A percentile compares a stretch with the other conserved stretches of the same genome.
Conservation (phyloP, 192 early-diverging fungal species). For the Podila horticola region DNA sequence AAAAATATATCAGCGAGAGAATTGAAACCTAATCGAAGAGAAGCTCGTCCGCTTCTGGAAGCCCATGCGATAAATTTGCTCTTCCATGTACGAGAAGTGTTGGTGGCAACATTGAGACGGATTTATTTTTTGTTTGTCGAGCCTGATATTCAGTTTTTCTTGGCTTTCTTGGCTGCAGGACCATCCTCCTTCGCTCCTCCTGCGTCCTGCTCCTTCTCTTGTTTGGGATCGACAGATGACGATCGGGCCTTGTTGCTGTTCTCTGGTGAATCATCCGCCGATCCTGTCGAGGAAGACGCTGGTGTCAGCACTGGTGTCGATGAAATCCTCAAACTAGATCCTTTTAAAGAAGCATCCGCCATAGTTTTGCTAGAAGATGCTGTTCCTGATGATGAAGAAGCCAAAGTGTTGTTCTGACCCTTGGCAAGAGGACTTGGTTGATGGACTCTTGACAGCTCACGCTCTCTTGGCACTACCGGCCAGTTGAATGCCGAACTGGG, state of each 20-base stretch:
- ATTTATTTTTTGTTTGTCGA: background rate
- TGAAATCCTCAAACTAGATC: slow-evolving; percentile 36
- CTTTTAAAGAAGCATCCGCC: background rate
- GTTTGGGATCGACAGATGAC: background rate
- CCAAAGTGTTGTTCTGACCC: slow-evolving; percentile 35
- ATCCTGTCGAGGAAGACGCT: slow-evolving; percentile 17
- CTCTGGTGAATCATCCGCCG: slow-evolving; percentile 20
- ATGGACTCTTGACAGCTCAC: slow-evolving; percentile 52
- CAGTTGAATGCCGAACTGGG: slow-evolving; percentile 73
- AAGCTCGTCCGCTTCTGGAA: slow-evolving; percentile 1
- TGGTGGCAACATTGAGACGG: background rate
- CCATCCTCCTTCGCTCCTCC: background rate
- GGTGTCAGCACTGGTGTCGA: slow-evolving; percentile 34
- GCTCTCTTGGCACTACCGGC: slow-evolving; percentile 62
- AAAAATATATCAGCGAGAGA: background rate
- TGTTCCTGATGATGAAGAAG: background rate
- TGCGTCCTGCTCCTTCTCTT: background rate
- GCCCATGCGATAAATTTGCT: background rate
- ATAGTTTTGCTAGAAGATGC: slow-evolving; percentile 3
- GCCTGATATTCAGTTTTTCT: slow-evolving; percentile 8
- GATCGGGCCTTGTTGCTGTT: slow-evolving; percentile 10
- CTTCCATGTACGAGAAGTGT: background rate
- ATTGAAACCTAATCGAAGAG: background rate
- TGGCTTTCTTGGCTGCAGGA: slow-evolving; percentile 28
- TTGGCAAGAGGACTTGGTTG: slow-evolving; percentile 64